Percentiles rank a stretch among this genome's conserved stretches.
Evolutionary conservation across 129 eudicot genomes (phyloP).

Genomic region (Artemisia argyi): DNA sequence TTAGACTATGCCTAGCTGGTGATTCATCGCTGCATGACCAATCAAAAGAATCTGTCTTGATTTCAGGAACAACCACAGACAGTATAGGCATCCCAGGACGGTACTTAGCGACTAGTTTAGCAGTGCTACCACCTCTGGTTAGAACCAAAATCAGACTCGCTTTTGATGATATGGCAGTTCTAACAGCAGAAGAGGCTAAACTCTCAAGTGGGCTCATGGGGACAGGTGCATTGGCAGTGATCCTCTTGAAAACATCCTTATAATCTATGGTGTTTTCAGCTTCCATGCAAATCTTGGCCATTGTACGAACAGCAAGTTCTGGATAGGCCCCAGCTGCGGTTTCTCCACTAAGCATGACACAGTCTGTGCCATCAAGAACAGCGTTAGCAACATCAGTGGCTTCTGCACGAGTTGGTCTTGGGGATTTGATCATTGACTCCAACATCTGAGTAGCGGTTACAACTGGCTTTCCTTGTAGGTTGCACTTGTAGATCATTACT

Average conservation of each 20-base stretch:
- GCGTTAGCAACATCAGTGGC: slow-evolving; percentile 78
- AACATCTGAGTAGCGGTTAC: slow-evolving; percentile 83
- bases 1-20: slow-evolving; percentile 65
- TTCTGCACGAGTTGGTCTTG: slow-evolving; percentile 72
- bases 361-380: slow-evolving; percentile 72
- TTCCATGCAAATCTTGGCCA: slow-evolving; percentile 76
- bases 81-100: slow-evolving; percentile 60
- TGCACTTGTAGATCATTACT: slow-evolving; percentile 70
- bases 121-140: slow-evolving; percentile 65
- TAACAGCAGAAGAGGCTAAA: slow-evolving; percentile 64
- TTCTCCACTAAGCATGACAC: slow-evolving; percentile 77
- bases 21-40: slow-evolving; percentile 73
- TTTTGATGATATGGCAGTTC: slow-evolving; percentile 55
- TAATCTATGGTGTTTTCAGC: slow-evolving; percentile 68
- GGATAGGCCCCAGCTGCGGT: slow-evolving; percentile 86
- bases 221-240: slow-evolving; percentile 59
- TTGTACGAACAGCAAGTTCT: slow-evolving; percentile 66
- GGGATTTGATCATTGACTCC: slow-evolving; percentile 79
- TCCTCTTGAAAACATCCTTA: slow-evolving; percentile 54
- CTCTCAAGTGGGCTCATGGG: slow-evolving; percentile 82
- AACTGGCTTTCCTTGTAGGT: slow-evolving; percentile 74
- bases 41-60: slow-evolving; percentile 63
- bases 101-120: slow-evolving; percentile 67
- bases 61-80: slow-evolving; percentile 66
- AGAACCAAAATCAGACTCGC: slow-evolving; percentile 50